A percentile compares a stretch with the other conserved stretches of the same genome.
Evolutionary conservation across 352 stramenopile species (phyloP).

Genomic region (Peronospora destructor): DNA sequence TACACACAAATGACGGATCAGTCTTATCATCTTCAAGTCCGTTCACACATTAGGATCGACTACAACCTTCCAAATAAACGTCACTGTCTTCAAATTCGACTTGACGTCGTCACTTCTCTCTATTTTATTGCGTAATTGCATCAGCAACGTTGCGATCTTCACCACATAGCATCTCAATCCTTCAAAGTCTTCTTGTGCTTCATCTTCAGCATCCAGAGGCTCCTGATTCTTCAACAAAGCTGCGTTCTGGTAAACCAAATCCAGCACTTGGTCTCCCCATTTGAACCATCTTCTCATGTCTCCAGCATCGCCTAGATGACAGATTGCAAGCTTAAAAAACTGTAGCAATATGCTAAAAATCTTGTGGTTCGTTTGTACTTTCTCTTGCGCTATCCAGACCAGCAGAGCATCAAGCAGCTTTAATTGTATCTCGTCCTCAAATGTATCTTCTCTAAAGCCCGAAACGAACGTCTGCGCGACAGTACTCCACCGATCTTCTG

Average conservation of each 20-base stretch:
- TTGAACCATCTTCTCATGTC: constrained; percentile 21
- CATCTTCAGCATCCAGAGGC: neutral
- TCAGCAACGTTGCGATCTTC: constrained; percentile 11
- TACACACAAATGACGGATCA: constrained; percentile 6
- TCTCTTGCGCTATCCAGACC: constrained; percentile 2
- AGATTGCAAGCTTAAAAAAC: constrained; percentile 15
- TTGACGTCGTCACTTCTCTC: constrained; percentile 7
- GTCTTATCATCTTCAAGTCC: neutral
- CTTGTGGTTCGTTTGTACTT: constrained; percentile 1
- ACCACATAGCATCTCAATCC: constrained; percentile 8
- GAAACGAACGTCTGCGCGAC: constrained; percentile 14
- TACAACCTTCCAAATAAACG: constrained; percentile 47
- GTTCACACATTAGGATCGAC: neutral
- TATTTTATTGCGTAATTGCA: constrained; percentile 22
- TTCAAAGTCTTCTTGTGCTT: neutral
- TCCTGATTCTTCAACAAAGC: constrained; percentile 7
- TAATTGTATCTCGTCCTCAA: constrained; percentile 8
- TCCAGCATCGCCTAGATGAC: constrained; percentile 11
- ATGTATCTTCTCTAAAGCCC: constrained; percentile 12
- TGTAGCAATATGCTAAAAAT: constrained; percentile 7
- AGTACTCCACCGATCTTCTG: constrained; percentile 11
- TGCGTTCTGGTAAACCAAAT: constrained; percentile 13
- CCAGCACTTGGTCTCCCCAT: constrained; percentile 24
- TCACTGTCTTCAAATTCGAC: constrained; percentile 34
- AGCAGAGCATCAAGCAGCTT: constrained; percentile 22